Evolutionary conservation across 805 yeast species (phyloP), one percentile per base, ranked within the genome.

Genomic region (Saccharomycopsis javanensis): DNA sequence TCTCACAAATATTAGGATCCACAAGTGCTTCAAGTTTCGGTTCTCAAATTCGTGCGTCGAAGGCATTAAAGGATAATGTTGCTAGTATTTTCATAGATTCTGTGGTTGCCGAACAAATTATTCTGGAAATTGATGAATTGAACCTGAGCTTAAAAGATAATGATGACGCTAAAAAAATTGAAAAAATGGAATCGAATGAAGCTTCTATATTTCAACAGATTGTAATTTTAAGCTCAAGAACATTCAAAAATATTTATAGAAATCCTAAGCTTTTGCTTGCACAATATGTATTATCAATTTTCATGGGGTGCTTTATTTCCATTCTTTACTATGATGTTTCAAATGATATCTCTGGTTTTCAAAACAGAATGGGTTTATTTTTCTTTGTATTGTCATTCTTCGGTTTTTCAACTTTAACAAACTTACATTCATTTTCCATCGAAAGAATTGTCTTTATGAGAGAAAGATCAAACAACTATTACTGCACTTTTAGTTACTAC

Each of bases 261-360:
- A 91, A 91, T 70, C 99, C 99, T 8, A 85, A 81, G 71, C 75
- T 94, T n/a, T 76, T 94, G 55, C 68, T 90, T 59, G 87, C 94
- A 0, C 96, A 94, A 65, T 92, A 92, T 66, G 73, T 85, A 1
- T 74, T 92, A 59, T 85, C 97, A 0, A 70, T 88, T 7, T 68
- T 83, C 15, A 80, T 92, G 69, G 97, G 96, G 0, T 66, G 83
- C 3, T 86, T 92, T 70, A 84, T 96, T 70, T 97, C 98, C 0
- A 80, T 80, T 53, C 74, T 94, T 45, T 94, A 94, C 69, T 92
- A 84, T 71, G 77, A 89, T 65, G 83, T 92, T 27, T 75, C 83
- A 46, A 86, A 89, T 67, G 97, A 92, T 68, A 92, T 94, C 56
- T 83, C 96, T 65, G 99, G 99, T 0, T 94, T 94, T 75, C 99